Evolutionary conservation across 2,329 filamentous ascomycete species (phyloP).

Genomic region (Amauroascus verrucosus): DNA sequence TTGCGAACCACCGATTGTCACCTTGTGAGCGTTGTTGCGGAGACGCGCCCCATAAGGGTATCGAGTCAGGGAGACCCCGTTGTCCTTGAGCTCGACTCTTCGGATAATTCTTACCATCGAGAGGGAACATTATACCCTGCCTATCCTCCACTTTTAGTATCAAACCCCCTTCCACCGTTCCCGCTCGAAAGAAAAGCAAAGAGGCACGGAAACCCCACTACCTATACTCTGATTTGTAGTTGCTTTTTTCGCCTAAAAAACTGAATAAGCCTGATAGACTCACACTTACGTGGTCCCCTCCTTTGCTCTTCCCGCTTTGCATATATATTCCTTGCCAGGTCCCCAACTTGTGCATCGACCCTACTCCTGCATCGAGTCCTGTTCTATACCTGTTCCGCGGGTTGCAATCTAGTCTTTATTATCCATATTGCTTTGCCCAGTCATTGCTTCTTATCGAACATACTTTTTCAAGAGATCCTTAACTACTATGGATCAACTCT

Average conservation of each 20-base stretch:
- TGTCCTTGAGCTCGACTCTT: neutral
- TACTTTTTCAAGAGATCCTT: neutral
- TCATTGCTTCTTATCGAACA: neutral
- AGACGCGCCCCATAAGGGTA: neutral
- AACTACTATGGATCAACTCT: slow-evolving; percentile 9
- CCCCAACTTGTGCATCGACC: neutral
- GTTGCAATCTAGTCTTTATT: neutral
- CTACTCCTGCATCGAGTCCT: neutral
- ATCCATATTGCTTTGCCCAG: neutral
- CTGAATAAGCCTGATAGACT: neutral
- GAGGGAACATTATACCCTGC: neutral
- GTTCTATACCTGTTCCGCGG: neutral
- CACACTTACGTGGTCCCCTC: neutral
- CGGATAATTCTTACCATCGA: neutral
- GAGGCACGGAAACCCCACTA: neutral
- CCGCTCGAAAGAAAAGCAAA: neutral
- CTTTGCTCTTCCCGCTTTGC: neutral
- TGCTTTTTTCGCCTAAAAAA: neutral
- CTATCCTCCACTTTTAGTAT: neutral
- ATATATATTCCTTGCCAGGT: neutral
- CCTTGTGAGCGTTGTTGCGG: neutral
- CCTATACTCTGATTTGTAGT: neutral
- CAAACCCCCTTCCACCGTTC: neutral
- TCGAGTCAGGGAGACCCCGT: neutral
- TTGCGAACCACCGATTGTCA: neutral